phyloP scores from a whole-genome alignment of 2,329 filamentous ascomycete genomes.

The Gaeumannomyces tritici region DNA sequence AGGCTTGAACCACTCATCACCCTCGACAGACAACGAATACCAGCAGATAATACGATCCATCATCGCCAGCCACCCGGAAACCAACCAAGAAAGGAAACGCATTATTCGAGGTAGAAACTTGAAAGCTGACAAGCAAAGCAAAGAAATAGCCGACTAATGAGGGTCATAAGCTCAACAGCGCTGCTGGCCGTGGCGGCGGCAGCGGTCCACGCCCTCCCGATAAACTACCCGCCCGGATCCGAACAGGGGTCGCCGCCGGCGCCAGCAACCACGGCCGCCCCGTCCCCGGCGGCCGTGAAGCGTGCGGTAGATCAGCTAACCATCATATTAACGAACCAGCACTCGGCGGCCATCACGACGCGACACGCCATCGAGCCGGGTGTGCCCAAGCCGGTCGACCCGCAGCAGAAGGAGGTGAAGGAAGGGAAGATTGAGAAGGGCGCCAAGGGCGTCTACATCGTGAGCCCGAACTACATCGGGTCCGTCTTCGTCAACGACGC shows the following conservation, averaged over 20 bases:
- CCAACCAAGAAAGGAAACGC: no score
- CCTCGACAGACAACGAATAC: no score
- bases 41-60: no score
- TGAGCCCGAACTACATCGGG: not conserved
- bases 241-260: not conserved
- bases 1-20: no score
- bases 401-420: not conserved
- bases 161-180: no score
- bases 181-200: no score
- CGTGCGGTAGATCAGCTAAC: not conserved
- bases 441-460: not conserved
- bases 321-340: not conserved
- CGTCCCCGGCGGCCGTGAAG: not conserved
- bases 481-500: slow-evolving; percentile 1
- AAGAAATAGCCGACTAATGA: no score
- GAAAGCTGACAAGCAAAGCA: no score
- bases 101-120: no score
- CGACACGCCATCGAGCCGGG: not conserved
- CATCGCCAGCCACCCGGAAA: no score
- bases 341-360: not conserved
- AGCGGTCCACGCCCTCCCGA: no score
- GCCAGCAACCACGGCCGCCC: not conserved
- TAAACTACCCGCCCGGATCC: no score
- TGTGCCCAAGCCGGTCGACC: not conserved
- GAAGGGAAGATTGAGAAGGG: not conserved